Conservation (phyloP, 805 yeast species). For the Metschnikowia henanensis region DNA sequence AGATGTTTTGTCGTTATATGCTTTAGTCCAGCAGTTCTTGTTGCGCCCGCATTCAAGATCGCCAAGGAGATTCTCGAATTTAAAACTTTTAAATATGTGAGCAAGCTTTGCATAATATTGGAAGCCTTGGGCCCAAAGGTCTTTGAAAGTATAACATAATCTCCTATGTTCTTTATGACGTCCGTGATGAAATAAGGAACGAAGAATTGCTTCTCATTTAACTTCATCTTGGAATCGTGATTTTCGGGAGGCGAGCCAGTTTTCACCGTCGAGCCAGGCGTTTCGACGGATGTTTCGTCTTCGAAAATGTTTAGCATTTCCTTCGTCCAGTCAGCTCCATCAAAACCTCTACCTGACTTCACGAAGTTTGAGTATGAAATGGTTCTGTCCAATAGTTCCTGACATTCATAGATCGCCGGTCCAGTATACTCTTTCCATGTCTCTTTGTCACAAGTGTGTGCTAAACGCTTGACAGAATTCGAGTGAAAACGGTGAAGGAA, state of each 20-base stretch:
- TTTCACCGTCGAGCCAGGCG: too few species aligned
- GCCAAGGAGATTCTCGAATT: slow-evolving; percentile 58
- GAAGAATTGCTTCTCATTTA: slow-evolving; percentile 25
- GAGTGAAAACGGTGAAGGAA: slow-evolving; percentile 59
- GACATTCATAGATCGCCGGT: slow-evolving; percentile 31
- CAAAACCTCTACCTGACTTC: slow-evolving; percentile 22
- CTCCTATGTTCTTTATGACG: slow-evolving; percentile 37
- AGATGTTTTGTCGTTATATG: slow-evolving; percentile 75
- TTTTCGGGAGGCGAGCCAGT: background rate
- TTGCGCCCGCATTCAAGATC: slow-evolving; percentile 74
- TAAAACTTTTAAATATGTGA: slow-evolving; percentile 44
- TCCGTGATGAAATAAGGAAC: slow-evolving; percentile 30
- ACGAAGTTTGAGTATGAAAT: slow-evolving; percentile 25
- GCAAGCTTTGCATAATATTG: slow-evolving; percentile 44
- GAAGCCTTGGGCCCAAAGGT: slow-evolving; percentile 50
- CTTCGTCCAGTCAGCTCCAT: slow-evolving; percentile 29
- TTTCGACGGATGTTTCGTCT: background rate
- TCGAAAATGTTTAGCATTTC: slow-evolving; percentile 25
- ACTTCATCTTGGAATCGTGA: slow-evolving; percentile 5
- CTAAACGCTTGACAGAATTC: slow-evolving; percentile 46
- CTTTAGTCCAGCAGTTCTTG: slow-evolving; percentile 67
- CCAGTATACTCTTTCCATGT: slow-evolving; percentile 78
- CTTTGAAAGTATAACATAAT: slow-evolving; percentile 54
- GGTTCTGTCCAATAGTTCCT: slow-evolving; percentile 26
- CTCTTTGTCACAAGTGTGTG: slow-evolving; percentile 60